phyloP scores from a whole-genome alignment of 2,329 filamentous ascomycete genomes.

The Alternaria dauci region DNA sequence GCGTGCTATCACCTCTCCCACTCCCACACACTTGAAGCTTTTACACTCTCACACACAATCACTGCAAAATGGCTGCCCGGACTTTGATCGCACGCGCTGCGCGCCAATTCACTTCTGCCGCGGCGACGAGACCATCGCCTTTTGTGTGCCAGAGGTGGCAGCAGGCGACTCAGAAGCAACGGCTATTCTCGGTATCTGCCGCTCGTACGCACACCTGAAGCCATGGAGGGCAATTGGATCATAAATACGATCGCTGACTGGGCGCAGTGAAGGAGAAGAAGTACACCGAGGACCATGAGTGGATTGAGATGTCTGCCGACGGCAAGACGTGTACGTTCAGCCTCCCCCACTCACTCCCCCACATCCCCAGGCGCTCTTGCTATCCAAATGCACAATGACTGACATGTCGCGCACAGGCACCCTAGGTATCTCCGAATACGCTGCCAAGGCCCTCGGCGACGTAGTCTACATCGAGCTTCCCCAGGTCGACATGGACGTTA shows the following conservation, averaged over 20 bases:
- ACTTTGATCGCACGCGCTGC: slow-evolving; percentile 43
- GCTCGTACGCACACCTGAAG: slow-evolving; percentile 35
- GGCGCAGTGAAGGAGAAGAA: slow-evolving; percentile 71
- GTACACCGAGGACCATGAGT: slow-evolving; percentile 98
- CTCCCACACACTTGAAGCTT: not conserved
- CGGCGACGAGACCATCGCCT: slow-evolving; percentile 33
- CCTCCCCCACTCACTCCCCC: slow-evolving; percentile 6
- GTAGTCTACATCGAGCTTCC: slow-evolving; percentile 98
- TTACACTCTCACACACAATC: not conserved
- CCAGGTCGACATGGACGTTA: slow-evolving; percentile 71
- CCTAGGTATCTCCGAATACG: slow-evolving; percentile 89
- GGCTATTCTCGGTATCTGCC: slow-evolving; percentile 52
- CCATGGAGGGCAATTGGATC: slow-evolving; percentile 9
- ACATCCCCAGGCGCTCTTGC: slow-evolving; percentile 11
- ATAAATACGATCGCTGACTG: slow-evolving; percentile 24
- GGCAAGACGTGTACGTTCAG: slow-evolving; percentile 73
- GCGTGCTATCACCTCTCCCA: slow-evolving; percentile 12
- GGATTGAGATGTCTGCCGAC: slow-evolving; percentile 88
- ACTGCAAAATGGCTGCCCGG: slow-evolving; percentile 48
- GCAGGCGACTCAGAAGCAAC: slow-evolving; percentile 32
- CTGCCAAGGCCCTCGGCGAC: slow-evolving; percentile 89
- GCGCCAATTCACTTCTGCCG: slow-evolving; percentile 46
- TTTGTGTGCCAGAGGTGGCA: slow-evolving; percentile 40
- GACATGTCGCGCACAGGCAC: slow-evolving; percentile 60
- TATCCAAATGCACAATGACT: not conserved